Conservation (phyloP, 2,329 filamentous ascomycete genomes). For the Alternaria sp. region DNA sequence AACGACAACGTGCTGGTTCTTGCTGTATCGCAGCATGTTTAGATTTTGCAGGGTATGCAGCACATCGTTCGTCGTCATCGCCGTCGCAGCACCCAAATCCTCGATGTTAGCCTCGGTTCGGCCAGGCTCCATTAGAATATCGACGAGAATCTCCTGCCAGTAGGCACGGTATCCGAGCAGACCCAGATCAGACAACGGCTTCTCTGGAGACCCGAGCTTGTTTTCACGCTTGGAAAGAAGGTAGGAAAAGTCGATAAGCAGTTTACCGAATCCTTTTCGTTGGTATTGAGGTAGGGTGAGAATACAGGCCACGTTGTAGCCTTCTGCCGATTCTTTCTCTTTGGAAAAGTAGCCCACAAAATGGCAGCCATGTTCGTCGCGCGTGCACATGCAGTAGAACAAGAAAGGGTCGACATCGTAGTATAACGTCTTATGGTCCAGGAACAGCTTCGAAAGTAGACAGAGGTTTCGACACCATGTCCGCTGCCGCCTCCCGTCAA, state of each 20-base stretch:
- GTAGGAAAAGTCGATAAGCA: conserved; percentile 97
- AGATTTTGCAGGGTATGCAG: conserved; percentile 92
- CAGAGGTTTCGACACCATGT: conserved; percentile 98
- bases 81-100: conserved; percentile 75
- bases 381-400: conserved; percentile 96
- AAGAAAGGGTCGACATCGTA: conserved; percentile 99
- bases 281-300: conserved; percentile 96
- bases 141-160: conserved; percentile 94
- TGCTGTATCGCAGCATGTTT: conserved; percentile 94
- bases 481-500: conserved; percentile 89
- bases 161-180: conserved; percentile 94
- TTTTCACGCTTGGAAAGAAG: conserved; percentile 94
- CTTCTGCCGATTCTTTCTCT: conserved; percentile 95
- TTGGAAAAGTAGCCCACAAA: conserved; percentile 99
- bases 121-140: conserved; percentile 70
- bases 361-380: conserved; percentile 88
- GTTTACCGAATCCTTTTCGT: conserved; percentile 87
- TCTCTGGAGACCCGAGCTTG: conserved; percentile 94
- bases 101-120: conserved; percentile 83
- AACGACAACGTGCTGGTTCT: conserved; percentile 95
- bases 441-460: conserved; percentile 91
- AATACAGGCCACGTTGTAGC: conserved; percentile 98
- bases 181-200: conserved; percentile 92
- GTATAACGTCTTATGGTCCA: conserved; percentile 97
- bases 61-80: conserved; percentile 98